A percentile compares a stretch with the other conserved stretches of the same genome.
Evolutionary conservation across 2,329 filamentous ascomycete species (phyloP).

Genomic region (Alternaria tenuissima): DNA sequence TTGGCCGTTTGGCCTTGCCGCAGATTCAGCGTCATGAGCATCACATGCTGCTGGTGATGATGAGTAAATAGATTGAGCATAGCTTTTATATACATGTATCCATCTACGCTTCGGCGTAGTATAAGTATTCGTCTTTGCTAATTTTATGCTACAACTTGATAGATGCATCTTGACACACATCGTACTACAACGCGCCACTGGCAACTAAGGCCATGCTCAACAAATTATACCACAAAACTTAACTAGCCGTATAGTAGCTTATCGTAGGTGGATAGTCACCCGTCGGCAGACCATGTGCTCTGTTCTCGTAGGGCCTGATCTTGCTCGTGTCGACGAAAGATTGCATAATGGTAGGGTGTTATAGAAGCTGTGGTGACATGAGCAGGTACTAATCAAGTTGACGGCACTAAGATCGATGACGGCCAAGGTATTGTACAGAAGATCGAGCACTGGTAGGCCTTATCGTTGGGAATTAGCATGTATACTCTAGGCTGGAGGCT

Average conservation of each 20-base stretch:
- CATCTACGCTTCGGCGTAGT: background rate
- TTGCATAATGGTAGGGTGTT: background rate
- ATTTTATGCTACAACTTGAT: background rate
- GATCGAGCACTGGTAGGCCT: background rate
- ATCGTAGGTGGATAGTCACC: background rate
- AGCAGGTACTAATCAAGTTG: background rate
- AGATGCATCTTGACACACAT: background rate
- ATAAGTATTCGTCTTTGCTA: background rate
- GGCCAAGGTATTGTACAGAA: no score
- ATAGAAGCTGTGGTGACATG: background rate
- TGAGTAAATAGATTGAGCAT: conserved; percentile 2
- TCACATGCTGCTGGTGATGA: background rate
- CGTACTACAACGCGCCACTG: background rate
- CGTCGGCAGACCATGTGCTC: background rate
- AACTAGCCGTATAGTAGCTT: background rate
- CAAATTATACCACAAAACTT: background rate
- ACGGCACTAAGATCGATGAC: background rate
- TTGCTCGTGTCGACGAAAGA: background rate
- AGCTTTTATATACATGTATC: background rate
- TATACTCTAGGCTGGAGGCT: background rate
- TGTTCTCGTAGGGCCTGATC: background rate
- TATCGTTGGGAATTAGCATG: background rate
- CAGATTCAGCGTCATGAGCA: background rate
- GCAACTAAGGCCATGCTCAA: background rate
- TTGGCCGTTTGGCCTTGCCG: background rate